Conservation (phyloP, 2,329 filamentous ascomycete species). For the Exophiala calicioides region DNA sequence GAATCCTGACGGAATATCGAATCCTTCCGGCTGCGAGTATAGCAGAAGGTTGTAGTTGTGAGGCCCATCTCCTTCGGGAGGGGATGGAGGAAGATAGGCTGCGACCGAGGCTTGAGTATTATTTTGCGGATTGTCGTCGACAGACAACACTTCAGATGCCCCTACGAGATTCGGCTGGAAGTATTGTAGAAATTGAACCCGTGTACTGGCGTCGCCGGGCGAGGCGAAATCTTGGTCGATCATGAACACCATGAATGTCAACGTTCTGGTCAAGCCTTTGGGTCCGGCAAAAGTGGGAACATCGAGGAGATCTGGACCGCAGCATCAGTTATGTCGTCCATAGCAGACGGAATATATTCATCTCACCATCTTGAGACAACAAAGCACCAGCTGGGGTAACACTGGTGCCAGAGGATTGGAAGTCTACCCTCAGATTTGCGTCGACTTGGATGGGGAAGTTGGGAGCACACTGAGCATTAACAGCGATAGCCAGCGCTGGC, state of each 20-base stretch:
- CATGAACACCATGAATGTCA: slow-evolving; percentile 26
- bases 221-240: slow-evolving; percentile 23
- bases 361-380: slow-evolving; percentile 20
- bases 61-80: slow-evolving; percentile 28
- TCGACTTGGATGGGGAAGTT: slow-evolving; percentile 21
- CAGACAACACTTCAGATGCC: slow-evolving; percentile 20
- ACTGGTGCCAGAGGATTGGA: slow-evolving; percentile 12
- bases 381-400: slow-evolving; percentile 16
- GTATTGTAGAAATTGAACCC: slow-evolving; percentile 22
- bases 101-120: slow-evolving; percentile 13
- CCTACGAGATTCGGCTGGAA: slow-evolving; percentile 25
- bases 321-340: not conserved
- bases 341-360: not conserved
- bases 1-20: slow-evolving; percentile 37
- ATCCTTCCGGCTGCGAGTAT: slow-evolving; percentile 32
- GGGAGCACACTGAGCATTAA: slow-evolving; percentile 19
- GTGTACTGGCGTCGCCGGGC: slow-evolving; percentile 3
- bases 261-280: slow-evolving; percentile 22
- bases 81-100: slow-evolving; percentile 36
- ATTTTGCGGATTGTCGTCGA: slow-evolving; percentile 10
- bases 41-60: slow-evolving; percentile 39
- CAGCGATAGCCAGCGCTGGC: slow-evolving; percentile 8
- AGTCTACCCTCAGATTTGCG: slow-evolving; percentile 16
- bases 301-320: slow-evolving; percentile 16
- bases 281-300: slow-evolving; percentile 26